Conservation (phyloP, 75 land plant genomes). For the Selaginella tamariscina region DNA sequence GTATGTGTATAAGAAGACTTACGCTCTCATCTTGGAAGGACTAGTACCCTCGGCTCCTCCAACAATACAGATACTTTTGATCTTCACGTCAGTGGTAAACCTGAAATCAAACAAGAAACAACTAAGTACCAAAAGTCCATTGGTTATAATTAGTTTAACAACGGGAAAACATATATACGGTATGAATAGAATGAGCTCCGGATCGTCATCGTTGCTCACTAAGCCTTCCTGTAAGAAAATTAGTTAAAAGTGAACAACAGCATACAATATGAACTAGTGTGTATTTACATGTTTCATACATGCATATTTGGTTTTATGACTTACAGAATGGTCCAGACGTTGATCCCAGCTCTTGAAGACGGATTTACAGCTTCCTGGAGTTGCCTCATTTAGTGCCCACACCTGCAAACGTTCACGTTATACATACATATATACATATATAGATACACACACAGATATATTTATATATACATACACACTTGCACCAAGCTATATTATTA, state of each 20-base stretch:
- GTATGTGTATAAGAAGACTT: no score
- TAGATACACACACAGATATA: no score
- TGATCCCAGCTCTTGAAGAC: conserved; percentile 87
- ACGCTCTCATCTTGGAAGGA: conserved; percentile 96
- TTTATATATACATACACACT: no score
- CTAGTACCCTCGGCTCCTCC: conserved; percentile 87
- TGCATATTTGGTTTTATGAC: neutral
- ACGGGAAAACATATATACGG: conserved; percentile 57
- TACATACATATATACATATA: no score
- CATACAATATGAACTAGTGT: neutral
- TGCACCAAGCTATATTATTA: no score
- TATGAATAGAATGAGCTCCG: conserved; percentile 83
- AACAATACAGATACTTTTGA: conserved; percentile 84
- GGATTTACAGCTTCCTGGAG: conserved; percentile 77
- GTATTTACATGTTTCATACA: no score
- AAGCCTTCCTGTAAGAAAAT: conserved; percentile 13
- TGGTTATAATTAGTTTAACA: neutral
- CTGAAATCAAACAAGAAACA: conserved; percentile 23
- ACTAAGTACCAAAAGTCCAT: neutral
- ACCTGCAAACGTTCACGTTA: conserved; percentile 33
- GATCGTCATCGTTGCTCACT: conserved; percentile 96
- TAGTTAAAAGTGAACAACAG: neutral
- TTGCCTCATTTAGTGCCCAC: conserved; percentile 77
- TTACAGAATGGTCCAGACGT: conserved; percentile 57
- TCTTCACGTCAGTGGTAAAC: conserved; percentile 94